A percentile compares a stretch with the other conserved stretches of the same genome.
These are phyloP conservation scores for Neoascochyta sp. DNA, from an alignment of 2,329 filamentous ascomycete species.

Conservation along the genomic window DNA sequence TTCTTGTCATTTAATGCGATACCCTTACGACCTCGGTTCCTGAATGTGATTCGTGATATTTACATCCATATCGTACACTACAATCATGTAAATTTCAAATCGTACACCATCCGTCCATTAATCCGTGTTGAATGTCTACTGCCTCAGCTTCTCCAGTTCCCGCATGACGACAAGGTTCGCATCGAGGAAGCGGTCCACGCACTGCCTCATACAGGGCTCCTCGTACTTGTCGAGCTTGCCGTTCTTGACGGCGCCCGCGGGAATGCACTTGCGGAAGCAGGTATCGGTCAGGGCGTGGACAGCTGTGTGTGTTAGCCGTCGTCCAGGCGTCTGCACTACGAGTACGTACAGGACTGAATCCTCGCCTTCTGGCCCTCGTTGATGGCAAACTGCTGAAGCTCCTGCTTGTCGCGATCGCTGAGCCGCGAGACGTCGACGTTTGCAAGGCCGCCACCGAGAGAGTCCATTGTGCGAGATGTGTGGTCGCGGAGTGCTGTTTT, in stretches of 20 bases:
- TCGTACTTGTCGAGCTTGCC: slow-evolving; percentile 72
- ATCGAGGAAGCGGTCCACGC: slow-evolving; percentile 91
- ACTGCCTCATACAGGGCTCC: slow-evolving; percentile 83
- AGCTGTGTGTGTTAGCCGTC: slow-evolving; percentile 45
- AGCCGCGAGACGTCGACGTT: slow-evolving; percentile 69
- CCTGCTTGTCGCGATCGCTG: slow-evolving; percentile 75
- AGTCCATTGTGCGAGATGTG: slow-evolving; percentile 24
- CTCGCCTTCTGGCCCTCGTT: slow-evolving; percentile 83
- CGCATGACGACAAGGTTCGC: slow-evolving; percentile 79
- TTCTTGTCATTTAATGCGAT: slow-evolving; percentile 6
- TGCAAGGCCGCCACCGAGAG: slow-evolving; percentile 42
- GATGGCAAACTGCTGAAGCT: slow-evolving; percentile 80
- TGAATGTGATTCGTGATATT: too few species aligned
- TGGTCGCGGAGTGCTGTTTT: slow-evolving; percentile 1
- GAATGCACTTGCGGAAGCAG: slow-evolving; percentile 95
- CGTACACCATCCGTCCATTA: background rate
- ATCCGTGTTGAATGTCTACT: too few species aligned
- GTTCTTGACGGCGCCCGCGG: slow-evolving; percentile 64
- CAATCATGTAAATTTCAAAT: background rate
- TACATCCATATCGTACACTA: too few species aligned
- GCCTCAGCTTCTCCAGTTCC: slow-evolving; percentile 66
- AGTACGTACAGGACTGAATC: slow-evolving; percentile 50
- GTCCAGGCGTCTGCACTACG: too few species aligned
- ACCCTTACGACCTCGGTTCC: too few species aligned
- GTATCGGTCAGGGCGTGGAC: slow-evolving; percentile 67